Conservation (phyloP, 306 rosid species). For the Medicago ruthenica region DNA sequence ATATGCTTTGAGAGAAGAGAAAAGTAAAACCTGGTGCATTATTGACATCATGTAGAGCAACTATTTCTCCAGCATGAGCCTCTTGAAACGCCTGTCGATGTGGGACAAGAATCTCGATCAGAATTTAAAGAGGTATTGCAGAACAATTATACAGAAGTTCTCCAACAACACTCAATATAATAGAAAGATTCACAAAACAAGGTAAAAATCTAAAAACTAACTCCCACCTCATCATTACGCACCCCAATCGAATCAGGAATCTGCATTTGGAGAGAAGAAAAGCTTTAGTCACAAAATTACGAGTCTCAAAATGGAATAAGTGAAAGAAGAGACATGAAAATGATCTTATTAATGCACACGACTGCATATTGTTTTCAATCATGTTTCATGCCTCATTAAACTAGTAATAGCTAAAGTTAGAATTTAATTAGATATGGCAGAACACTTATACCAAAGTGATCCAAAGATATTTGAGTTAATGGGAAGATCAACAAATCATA, state of each 20-base stretch:
- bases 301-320: not conserved
- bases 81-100: constrained; percentile 79
- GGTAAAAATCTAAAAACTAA: not conserved
- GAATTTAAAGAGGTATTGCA: not conserved
- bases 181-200: not conserved
- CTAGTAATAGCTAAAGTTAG: not conserved
- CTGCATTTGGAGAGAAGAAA: not conserved
- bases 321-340: too few relatives aligned
- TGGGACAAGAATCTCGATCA: constrained; percentile 8
- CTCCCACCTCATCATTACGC: not conserved
- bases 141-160: not conserved
- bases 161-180: not conserved
- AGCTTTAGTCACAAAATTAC: not conserved
- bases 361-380: not conserved
- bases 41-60: constrained; percentile 91
- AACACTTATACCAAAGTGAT: constrained; percentile 1
- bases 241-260: too few relatives aligned
- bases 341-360: not conserved
- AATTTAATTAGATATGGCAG: not conserved
- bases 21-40: constrained; percentile 82
- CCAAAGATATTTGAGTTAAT: constrained; percentile 25
- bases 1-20: constrained; percentile 12
- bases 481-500: constrained; percentile 6
- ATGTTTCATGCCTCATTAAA: not conserved
- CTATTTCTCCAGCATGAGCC: constrained; percentile 97